These are phyloP conservation scores for Claviceps lovelessii DNA, from an alignment of 2,329 filamentous ascomycete genomes.

Conservation along the genomic window DNA sequence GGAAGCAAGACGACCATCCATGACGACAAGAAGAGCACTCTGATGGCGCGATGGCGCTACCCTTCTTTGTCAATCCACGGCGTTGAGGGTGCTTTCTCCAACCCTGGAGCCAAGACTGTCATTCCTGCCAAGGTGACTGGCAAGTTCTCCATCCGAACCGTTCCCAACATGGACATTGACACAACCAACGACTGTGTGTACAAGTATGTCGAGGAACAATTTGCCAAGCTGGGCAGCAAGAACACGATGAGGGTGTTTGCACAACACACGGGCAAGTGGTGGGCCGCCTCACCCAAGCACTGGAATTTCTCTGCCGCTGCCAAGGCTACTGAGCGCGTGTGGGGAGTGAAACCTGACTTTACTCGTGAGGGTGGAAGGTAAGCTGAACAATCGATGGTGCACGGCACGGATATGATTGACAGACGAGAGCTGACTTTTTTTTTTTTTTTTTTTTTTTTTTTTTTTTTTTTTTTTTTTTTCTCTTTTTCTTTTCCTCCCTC, in stretches of 20 bases:
- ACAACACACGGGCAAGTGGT: constrained; percentile 94
- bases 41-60: constrained; percentile 94
- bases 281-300: constrained; percentile 93
- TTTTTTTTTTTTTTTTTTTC: neutral
- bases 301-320: constrained; percentile 95
- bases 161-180: constrained; percentile 91
- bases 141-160: constrained; percentile 96
- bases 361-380: constrained; percentile 88
- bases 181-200: constrained; percentile 75
- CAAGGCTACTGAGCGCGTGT: constrained; percentile 94
- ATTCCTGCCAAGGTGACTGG: constrained; percentile 95
- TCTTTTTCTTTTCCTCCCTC: neutral
- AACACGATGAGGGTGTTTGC: constrained; percentile 72
- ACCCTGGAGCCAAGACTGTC: constrained; percentile 90
- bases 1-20: constrained; percentile 80
- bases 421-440: neutral
- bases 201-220: constrained; percentile 70
- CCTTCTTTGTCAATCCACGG: constrained; percentile 91
- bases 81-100: constrained; percentile 86
- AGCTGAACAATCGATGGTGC: constrained; percentile 40
- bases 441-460: neutral
- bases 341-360: constrained; percentile 84
- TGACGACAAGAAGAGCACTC: constrained; percentile 74
- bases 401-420: neutral
- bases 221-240: constrained; percentile 79